These are phyloP conservation scores for Boletus speciosus DNA, from an alignment of 768 basidiomycete genomes.

Conservation along the genomic window DNA sequence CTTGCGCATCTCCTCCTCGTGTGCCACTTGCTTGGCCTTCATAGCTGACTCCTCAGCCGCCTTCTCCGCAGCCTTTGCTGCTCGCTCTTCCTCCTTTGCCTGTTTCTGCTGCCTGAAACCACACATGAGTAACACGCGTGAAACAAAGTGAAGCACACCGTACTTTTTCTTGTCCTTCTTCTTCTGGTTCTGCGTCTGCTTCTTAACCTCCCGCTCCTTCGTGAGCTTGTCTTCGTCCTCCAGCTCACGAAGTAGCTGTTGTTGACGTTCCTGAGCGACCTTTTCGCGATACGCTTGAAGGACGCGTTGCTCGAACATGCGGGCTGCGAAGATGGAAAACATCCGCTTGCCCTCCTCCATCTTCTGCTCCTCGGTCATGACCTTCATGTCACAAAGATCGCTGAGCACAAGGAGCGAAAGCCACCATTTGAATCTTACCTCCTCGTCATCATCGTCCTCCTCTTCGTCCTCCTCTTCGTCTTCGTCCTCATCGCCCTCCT, in stretches of 20 bases:
- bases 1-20: constrained; percentile 78
- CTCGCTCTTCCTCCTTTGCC: constrained; percentile 89
- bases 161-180: constrained; percentile 99
- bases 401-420: constrained; percentile 7
- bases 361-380: constrained; percentile 94
- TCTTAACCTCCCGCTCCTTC: constrained; percentile 88
- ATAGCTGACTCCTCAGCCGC: constrained; percentile 80
- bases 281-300: constrained; percentile 95
- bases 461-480: constrained; percentile 66
- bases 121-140: neutral
- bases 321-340: constrained; percentile 99
- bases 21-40: constrained; percentile 71
- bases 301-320: constrained; percentile 99
- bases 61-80: constrained; percentile 77
- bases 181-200: constrained; percentile 92
- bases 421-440: constrained; percentile 32
- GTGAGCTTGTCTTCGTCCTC: constrained; percentile 90
- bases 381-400: constrained; percentile 34
- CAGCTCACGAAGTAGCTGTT: constrained; percentile 88
- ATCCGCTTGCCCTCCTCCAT: constrained; percentile 99
- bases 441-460: constrained; percentile 45
- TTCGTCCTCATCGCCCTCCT: constrained; percentile 51
- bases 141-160: constrained; percentile 26
- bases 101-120: constrained; percentile 76
- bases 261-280: constrained; percentile 92